These are phyloP conservation scores for Nitzschia putrida DNA, from an alignment of 108 stramenopile species.

Conservation along the genomic window DNA sequence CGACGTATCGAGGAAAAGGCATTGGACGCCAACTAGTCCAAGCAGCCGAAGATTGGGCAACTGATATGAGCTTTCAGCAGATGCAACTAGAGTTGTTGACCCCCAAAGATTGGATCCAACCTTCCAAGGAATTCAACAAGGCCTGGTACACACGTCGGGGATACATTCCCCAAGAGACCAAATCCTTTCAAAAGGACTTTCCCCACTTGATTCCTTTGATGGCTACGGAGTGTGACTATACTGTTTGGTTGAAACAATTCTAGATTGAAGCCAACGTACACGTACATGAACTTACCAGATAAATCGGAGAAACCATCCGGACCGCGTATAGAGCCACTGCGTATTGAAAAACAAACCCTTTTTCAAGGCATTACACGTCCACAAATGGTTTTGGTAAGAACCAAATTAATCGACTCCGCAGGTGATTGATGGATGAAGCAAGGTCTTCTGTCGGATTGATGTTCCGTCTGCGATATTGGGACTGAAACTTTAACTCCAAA, in stretches of 20 bases:
- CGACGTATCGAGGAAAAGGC: neutral
- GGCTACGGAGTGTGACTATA: conserved; percentile 12
- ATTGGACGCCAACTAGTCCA: conserved; percentile 4
- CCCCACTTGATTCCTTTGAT: conserved; percentile 1
- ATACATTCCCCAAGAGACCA: conserved; percentile 6
- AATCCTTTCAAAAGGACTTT: conserved; percentile 4
- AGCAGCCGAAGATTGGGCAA: conserved; percentile 14
- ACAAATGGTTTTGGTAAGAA: too few relatives aligned
- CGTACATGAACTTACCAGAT: too few relatives aligned
- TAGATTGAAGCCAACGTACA: too few relatives aligned
- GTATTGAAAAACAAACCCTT: too few relatives aligned
- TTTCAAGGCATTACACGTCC: too few relatives aligned
- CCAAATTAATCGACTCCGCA: too few relatives aligned
- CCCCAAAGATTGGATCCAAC: conserved; percentile 10
- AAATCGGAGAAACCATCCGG: too few relatives aligned
- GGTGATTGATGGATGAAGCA: too few relatives aligned
- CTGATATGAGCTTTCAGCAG: neutral
- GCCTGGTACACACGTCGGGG: conserved; percentile 12
- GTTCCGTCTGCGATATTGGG: too few relatives aligned
- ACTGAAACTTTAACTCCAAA: too few relatives aligned
- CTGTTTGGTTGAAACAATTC: conserved; percentile 1
- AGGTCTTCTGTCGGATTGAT: too few relatives aligned
- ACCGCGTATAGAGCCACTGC: too few relatives aligned
- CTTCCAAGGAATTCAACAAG: conserved; percentile 20
- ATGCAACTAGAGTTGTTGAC: conserved; percentile 16